phyloP scores from a whole-genome alignment of 495 filamentous ascomycete genomes.

The Annulohypoxylon stygium region DNA sequence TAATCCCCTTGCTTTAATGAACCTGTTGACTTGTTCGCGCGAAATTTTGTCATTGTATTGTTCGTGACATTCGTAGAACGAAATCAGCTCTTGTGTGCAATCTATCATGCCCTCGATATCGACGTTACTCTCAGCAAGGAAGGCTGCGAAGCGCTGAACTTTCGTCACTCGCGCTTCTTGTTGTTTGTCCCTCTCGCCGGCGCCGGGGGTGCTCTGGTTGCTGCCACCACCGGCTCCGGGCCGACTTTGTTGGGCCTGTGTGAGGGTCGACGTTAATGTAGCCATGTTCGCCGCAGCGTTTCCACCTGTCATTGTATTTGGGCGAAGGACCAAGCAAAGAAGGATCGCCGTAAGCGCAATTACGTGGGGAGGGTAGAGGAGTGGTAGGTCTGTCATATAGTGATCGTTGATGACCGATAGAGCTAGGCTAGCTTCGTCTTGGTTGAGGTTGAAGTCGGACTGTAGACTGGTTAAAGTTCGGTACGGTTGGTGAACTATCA shows the following conservation, averaged over 20 bases:
- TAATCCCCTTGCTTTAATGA: slow-evolving; percentile 85
- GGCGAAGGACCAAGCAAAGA: slow-evolving; percentile 82
- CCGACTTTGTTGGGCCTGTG: slow-evolving; percentile 57
- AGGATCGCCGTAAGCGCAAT: slow-evolving; percentile 93
- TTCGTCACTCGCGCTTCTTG: slow-evolving; percentile 63
- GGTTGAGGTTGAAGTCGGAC: slow-evolving; percentile 73
- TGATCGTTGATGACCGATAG: slow-evolving; percentile 95
- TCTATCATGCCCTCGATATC: slow-evolving; percentile 94
- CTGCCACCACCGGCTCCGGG: slow-evolving; percentile 44
- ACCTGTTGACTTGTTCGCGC: slow-evolving; percentile 76
- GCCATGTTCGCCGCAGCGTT: slow-evolving; percentile 54
- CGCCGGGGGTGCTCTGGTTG: slow-evolving; percentile 34
- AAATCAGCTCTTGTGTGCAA: slow-evolving; percentile 94
- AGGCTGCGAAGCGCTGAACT: slow-evolving; percentile 80
- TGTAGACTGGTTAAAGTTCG: slow-evolving; percentile 84
- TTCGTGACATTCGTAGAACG: slow-evolving; percentile 93
- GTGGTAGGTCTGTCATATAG: slow-evolving; percentile 92
- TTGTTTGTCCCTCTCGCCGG: slow-evolving; percentile 45
- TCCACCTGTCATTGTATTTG: slow-evolving; percentile 50
- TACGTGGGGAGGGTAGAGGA: slow-evolving; percentile 88
- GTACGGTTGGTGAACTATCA: slow-evolving; percentile 98
- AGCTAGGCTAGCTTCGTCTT: slow-evolving; percentile 82
- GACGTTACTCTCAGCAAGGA: slow-evolving; percentile 92
- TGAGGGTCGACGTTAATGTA: slow-evolving; percentile 55
- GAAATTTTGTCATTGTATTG: slow-evolving; percentile 83